These are phyloP conservation scores for Geosiphon pyriformis DNA, from an alignment of 192 early-diverging fungal genomes.

Conservation along the genomic window DNA sequence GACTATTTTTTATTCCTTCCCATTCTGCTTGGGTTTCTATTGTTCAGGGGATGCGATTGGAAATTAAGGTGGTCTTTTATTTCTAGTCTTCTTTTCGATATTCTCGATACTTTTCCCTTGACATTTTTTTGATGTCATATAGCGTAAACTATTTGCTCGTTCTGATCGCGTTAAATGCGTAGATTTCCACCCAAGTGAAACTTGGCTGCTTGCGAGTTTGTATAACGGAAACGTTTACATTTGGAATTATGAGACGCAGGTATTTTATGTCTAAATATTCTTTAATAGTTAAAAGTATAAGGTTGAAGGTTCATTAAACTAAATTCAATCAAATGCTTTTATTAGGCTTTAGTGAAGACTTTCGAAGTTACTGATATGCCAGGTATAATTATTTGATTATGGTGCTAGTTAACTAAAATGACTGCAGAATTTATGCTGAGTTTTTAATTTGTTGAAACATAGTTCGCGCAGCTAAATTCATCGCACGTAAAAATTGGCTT, in stretches of 20 bases:
- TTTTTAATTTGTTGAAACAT: no score
- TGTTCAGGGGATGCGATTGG: constrained; percentile 49
- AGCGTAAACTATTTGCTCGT: constrained; percentile 64
- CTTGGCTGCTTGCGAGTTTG: constrained; percentile 94
- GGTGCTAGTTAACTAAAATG: no score
- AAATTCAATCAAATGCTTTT: neutral
- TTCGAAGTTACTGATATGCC: constrained; percentile 95
- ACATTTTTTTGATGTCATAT: neutral
- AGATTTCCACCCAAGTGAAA: constrained; percentile 98
- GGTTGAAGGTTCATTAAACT: neutral
- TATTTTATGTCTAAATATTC: constrained; percentile 27
- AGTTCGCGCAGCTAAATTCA: constrained; percentile 97
- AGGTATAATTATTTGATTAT: constrained; percentile 54
- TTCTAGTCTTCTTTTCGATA: neutral
- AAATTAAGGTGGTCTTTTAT: constrained; percentile 41
- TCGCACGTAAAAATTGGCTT: constrained; percentile 96
- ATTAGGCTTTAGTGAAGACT: constrained; percentile 86
- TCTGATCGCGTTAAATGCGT: constrained; percentile 96
- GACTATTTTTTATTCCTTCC: no score
- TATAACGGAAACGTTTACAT: constrained; percentile 95
- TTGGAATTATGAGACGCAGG: constrained; percentile 98
- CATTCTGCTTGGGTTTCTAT: no score
- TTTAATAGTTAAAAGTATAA: neutral
- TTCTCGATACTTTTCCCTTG: neutral
- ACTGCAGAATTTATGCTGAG: no score